These are phyloP conservation scores for Escovopsis sp. DNA, from an alignment of 2,329 filamentous ascomycete species.

Conservation along the genomic window DNA sequence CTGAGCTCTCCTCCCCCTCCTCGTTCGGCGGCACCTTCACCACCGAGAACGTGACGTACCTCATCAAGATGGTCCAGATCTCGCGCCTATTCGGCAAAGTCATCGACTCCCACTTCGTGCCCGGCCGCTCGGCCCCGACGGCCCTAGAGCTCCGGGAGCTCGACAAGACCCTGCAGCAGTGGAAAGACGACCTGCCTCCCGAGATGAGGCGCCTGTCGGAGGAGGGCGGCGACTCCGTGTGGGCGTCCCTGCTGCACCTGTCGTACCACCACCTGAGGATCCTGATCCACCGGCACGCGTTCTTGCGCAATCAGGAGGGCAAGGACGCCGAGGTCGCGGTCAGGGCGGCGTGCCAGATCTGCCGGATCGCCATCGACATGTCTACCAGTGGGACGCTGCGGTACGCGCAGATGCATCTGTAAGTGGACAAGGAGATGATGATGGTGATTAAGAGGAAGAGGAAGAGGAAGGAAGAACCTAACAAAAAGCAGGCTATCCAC, in stretches of 20 bases:
- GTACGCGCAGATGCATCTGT: conserved; percentile 25
- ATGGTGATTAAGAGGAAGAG: background rate
- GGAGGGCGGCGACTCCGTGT: conserved; percentile 19
- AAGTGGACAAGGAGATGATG: conserved; percentile 1
- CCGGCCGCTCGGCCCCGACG: conserved; percentile 16
- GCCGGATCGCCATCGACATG: conserved; percentile 25
- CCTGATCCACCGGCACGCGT: conserved; percentile 21
- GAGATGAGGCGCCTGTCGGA: conserved; percentile 16
- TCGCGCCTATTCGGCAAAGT: conserved; percentile 19
- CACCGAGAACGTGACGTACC: conserved; percentile 20
- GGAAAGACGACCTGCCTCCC: conserved; percentile 19
- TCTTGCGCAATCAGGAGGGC: conserved; percentile 14
- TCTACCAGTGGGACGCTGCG: conserved; percentile 18
- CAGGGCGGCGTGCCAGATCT: conserved; percentile 20
- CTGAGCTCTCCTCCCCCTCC: conserved; percentile 8
- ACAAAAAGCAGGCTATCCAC: conserved; percentile 18
- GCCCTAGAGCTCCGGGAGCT: conserved; percentile 15
- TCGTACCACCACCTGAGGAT: conserved; percentile 24
- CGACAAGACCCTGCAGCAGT: conserved; percentile 17
- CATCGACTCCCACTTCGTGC: conserved; percentile 22
- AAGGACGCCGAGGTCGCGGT: conserved; percentile 17
- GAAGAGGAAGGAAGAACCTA: background rate
- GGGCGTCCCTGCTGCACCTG: conserved; percentile 22
- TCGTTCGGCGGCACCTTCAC: conserved; percentile 17
- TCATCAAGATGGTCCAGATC: conserved; percentile 24